Evolutionary conservation across 345 rosid species (phyloP).

Genomic region (Gossypium sturtianum): DNA sequence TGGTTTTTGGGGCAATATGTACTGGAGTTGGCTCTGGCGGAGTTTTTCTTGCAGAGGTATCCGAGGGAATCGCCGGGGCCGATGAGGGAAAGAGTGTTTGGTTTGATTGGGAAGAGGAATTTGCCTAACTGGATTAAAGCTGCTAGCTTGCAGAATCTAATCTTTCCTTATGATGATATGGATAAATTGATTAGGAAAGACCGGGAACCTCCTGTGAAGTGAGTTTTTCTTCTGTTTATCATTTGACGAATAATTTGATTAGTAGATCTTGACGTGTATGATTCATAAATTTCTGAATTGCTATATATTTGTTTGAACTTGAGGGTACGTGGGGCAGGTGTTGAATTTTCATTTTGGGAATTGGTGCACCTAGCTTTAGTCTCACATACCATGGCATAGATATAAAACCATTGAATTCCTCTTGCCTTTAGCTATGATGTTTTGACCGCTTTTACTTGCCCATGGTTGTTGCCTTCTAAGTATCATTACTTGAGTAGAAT

Average conservation of each 20-base stretch:
- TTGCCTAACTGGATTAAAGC: conserved; percentile 86
- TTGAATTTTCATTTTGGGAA: neutral
- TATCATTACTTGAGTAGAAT: neutral
- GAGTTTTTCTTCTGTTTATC: conserved; percentile 30
- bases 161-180: conserved; percentile 91
- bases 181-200: conserved; percentile 66
- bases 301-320: neutral
- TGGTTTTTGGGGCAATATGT: conserved; percentile 86
- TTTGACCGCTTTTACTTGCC: neutral
- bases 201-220: conserved; percentile 85
- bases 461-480: neutral
- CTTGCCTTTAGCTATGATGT: neutral
- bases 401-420: neutral
- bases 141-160: conserved; percentile 78
- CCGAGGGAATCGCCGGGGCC: conserved; percentile 90
- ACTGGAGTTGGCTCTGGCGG: conserved; percentile 73
- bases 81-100: conserved; percentile 89
- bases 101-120: conserved; percentile 84
- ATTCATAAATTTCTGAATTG: neutral
- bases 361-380: neutral
- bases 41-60: conserved; percentile 83
- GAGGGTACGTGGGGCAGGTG: neutral
- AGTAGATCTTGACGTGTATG: neutral
- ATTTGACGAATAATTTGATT: neutral
- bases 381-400: neutral